Conservation (phyloP, 2,329 filamentous ascomycete genomes). For the Chaetomiaceae sp. region DNA sequence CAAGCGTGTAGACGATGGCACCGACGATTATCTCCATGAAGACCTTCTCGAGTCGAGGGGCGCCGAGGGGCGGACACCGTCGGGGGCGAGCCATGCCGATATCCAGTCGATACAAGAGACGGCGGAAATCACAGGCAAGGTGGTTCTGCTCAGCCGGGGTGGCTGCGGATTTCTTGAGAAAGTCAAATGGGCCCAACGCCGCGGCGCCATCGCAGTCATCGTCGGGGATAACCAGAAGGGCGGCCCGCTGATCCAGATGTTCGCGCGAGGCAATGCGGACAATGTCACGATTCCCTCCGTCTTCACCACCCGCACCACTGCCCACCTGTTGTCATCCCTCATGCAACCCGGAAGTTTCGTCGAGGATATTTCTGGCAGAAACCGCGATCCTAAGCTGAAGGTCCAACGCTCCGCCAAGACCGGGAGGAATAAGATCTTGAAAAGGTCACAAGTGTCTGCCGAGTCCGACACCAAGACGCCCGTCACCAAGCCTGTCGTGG, state of each 20-base stretch:
- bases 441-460: conserved; percentile 24
- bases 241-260: conserved; percentile 92
- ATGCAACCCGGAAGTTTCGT: conserved; percentile 66
- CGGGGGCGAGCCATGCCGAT: conserved; percentile 64
- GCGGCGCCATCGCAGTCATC: conserved; percentile 84
- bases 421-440: conserved; percentile 33
- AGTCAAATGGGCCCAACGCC: conserved; percentile 90
- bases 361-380: conserved; percentile 56
- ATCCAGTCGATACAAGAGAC: conserved; percentile 88
- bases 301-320: conserved; percentile 92
- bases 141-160: conserved; percentile 85
- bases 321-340: conserved; percentile 84
- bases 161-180: conserved; percentile 97
- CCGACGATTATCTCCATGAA: conserved; percentile 77
- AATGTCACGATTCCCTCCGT: conserved; percentile 91
- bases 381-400: conserved; percentile 53
- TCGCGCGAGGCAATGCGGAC: conserved; percentile 91
- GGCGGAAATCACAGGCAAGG: conserved; percentile 88
- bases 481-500: conserved; percentile 16
- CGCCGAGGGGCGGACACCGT: conserved; percentile 33
- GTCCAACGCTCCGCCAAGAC: conserved; percentile 46
- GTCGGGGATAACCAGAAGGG: conserved; percentile 91
- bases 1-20: conserved; percentile 61
- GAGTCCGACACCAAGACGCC: conserved; percentile 7
- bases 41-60: conserved; percentile 31